These are phyloP conservation scores for Seminavis robusta DNA, from an alignment of 108 stramenopile species.

Conservation along the genomic window DNA sequence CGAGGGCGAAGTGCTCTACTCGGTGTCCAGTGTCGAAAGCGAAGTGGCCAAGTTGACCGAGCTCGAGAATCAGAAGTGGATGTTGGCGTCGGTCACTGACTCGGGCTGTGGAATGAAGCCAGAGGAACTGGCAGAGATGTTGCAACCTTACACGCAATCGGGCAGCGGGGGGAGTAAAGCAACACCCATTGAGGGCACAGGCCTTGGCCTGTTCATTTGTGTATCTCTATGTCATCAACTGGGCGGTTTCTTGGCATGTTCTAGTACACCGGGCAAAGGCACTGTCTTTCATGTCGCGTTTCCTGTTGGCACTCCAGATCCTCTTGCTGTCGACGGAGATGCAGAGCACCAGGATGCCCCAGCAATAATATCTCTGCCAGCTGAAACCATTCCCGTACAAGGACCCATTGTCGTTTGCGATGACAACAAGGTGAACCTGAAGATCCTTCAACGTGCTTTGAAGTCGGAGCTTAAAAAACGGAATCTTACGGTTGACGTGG, in stretches of 20 bases:
- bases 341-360: background rate
- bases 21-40: background rate
- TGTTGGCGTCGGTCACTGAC: constrained; percentile 7
- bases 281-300: constrained; percentile 11
- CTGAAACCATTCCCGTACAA: background rate
- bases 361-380: no score
- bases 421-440: constrained; percentile 23
- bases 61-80: constrained; percentile 9
- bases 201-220: constrained; percentile 20
- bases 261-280: constrained; percentile 5
- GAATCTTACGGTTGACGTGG: constrained; percentile 4
- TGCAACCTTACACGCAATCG: constrained; percentile 13
- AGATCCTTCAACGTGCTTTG: constrained; percentile 16
- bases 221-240: constrained; percentile 13
- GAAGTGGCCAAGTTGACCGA: background rate
- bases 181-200: constrained; percentile 11
- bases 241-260: constrained; percentile 11
- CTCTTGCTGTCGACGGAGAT: background rate
- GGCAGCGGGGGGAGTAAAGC: constrained; percentile 9
- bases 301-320: constrained; percentile 1
- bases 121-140: constrained; percentile 10
- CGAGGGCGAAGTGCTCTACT: constrained; percentile 1
- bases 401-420: constrained; percentile 16
- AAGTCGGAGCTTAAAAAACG: background rate
- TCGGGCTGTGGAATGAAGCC: constrained; percentile 17